Percentiles rank a stretch among this genome's conserved stretches.
Conservation (phyloP, 495 filamentous ascomycete genomes). For the Stereocaulon alpinum region DNA sequence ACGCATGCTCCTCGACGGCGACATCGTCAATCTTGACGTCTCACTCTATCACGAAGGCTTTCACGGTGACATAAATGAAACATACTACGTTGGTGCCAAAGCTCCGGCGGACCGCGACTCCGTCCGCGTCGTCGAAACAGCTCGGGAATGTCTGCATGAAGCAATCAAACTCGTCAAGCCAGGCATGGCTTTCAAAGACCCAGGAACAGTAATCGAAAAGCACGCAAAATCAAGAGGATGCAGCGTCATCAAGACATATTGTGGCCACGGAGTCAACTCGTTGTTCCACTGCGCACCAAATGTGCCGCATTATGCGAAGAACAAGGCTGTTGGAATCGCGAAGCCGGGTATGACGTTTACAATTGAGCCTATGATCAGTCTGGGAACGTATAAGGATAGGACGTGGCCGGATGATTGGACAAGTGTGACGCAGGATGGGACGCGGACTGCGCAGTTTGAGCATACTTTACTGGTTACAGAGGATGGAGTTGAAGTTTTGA, state of each 20-base stretch:
- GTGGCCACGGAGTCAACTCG: constrained; percentile 77
- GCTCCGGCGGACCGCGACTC: constrained; percentile 63
- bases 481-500: constrained; percentile 86
- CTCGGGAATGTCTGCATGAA: constrained; percentile 71
- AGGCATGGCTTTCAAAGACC: constrained; percentile 74
- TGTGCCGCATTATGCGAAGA: constrained; percentile 80
- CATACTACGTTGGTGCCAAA: constrained; percentile 78
- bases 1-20: constrained; percentile 66
- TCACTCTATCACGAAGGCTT: constrained; percentile 79
- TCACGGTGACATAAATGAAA: constrained; percentile 86
- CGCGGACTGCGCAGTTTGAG: constrained; percentile 80
- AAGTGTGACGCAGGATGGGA: constrained; percentile 70
- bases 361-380: constrained; percentile 85
- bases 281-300: constrained; percentile 79
- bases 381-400: constrained; percentile 68
- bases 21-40: constrained; percentile 85
- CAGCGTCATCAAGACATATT: constrained; percentile 81
- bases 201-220: constrained; percentile 76
- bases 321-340: constrained; percentile 78
- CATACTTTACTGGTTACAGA: constrained; percentile 93
- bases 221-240: constrained; percentile 68
- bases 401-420: constrained; percentile 94
- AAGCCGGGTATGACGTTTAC: constrained; percentile 90
- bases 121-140: constrained; percentile 75
- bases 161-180: constrained; percentile 80